These are phyloP conservation scores for Martiniozyma abietophila DNA, from an alignment of 805 yeast genomes.

Conservation along the genomic window DNA sequence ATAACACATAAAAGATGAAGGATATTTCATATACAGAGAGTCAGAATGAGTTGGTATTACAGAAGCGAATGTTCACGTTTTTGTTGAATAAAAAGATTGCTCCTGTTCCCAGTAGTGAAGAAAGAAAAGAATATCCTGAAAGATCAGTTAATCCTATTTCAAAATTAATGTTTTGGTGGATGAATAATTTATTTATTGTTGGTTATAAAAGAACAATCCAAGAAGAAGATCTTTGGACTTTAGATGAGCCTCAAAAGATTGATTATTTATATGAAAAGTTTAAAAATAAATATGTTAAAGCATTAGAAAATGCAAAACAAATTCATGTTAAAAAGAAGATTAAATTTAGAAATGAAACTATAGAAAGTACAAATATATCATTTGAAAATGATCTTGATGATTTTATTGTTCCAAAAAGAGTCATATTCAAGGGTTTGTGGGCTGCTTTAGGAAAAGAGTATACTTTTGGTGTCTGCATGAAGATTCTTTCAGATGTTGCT, in stretches of 20 bases:
- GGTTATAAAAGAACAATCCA: constrained; percentile 69
- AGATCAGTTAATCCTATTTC: constrained; percentile 32
- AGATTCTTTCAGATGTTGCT: constrained; percentile 36
- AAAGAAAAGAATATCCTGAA: constrained; percentile 43
- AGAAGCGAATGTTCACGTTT: constrained; percentile 43
- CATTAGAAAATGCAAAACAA: constrained; percentile 15
- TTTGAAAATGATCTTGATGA: constrained; percentile 17
- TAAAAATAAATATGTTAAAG: constrained; percentile 24
- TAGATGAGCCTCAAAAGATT: constrained; percentile 35
- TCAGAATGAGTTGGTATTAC: too few species aligned
- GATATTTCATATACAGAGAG: too few species aligned
- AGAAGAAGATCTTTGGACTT: constrained; percentile 48
- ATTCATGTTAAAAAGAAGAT: constrained; percentile 21
- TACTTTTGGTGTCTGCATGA: constrained; percentile 29
- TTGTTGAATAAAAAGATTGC: constrained; percentile 42
- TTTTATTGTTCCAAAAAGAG: constrained; percentile 16
- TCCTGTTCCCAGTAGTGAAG: constrained; percentile 40
- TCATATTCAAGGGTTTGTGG: constrained; percentile 32
- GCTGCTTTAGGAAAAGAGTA: constrained; percentile 42
- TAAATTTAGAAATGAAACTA: constrained; percentile 18
- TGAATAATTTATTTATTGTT: constrained; percentile 47
- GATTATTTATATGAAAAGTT: constrained; percentile 34
- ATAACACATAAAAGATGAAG: too few species aligned
- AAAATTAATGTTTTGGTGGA: constrained; percentile 56
- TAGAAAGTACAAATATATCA: constrained; percentile 13